Percentiles rank a stretch among this genome's conserved stretches.
phyloP scores from a whole-genome alignment of 2,329 filamentous ascomycete genomes.

The Botrytis byssoidea region DNA sequence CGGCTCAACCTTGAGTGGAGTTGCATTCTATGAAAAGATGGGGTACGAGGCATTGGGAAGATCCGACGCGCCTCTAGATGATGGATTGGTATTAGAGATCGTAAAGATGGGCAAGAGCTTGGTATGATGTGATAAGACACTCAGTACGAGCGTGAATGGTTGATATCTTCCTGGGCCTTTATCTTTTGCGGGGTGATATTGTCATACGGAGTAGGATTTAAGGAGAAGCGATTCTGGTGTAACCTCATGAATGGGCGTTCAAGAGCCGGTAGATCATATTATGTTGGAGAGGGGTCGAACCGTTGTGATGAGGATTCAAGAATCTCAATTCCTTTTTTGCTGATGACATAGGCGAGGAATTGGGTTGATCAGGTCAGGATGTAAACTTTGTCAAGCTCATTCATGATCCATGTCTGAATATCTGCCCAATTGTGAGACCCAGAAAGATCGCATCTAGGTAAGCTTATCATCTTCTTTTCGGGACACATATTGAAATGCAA shows the following conservation, averaged over 20 bases:
- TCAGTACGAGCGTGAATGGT: not conserved
- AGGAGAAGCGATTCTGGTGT: not conserved
- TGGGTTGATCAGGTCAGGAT: constrained; percentile 2
- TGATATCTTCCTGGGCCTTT: not conserved
- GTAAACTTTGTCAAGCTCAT: constrained; percentile 1
- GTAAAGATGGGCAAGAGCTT: constrained; percentile 27
- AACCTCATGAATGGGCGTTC: not conserved
- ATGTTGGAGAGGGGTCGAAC: not conserved
- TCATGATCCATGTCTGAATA: not conserved
- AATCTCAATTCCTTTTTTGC: constrained; percentile 10
- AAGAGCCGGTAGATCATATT: not conserved
- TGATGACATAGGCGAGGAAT: not conserved
- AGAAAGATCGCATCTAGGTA: not conserved
- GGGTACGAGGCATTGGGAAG: constrained; percentile 24
- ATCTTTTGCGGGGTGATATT: not conserved
- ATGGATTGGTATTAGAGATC: constrained; percentile 25
- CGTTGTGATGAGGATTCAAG: not conserved
- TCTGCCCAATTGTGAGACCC: not conserved
- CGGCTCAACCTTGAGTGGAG: constrained; percentile 24
- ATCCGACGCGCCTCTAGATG: constrained; percentile 20
- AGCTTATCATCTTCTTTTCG: not conserved
- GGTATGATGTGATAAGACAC: constrained; percentile 1
- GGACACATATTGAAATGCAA: not conserved
- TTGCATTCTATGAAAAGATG: constrained; percentile 25
- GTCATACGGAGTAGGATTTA: not conserved